phyloP scores from a whole-genome alignment of 768 basidiomycete genomes.

The Trametes cinnabarina region DNA sequence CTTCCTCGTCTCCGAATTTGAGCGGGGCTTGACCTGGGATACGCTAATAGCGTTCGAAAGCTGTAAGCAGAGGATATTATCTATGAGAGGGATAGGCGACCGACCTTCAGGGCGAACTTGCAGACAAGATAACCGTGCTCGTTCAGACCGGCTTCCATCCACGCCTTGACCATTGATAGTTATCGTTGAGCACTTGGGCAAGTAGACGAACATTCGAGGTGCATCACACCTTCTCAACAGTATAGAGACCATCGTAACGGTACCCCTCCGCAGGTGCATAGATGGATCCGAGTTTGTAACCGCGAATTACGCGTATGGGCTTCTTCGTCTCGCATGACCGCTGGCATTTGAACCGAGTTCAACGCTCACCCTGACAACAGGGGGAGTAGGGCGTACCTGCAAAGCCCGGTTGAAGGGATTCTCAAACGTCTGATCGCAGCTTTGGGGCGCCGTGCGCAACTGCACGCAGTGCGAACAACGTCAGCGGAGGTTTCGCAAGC shows the following conservation, averaged over 20 bases:
- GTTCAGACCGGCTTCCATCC: constrained; percentile 73
- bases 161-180: constrained; percentile 56
- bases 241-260: constrained; percentile 88
- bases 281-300: constrained; percentile 68
- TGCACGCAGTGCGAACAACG: constrained; percentile 27
- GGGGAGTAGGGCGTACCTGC: constrained; percentile 39
- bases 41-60: constrained; percentile 38
- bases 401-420: constrained; percentile 68
- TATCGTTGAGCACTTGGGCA: background rate
- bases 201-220: background rate
- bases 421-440: constrained; percentile 79
- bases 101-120: constrained; percentile 81
- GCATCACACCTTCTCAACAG: constrained; percentile 60
- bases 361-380: too few species aligned
- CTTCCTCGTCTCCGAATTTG: constrained; percentile 32
- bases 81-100: background rate
- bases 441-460: constrained; percentile 89
- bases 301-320: constrained; percentile 85
- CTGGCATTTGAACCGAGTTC: constrained; percentile 36
- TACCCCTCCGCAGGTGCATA: constrained; percentile 86
- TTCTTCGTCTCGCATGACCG: constrained; percentile 75
- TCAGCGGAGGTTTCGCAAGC: background rate
- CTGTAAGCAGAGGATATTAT: background rate
- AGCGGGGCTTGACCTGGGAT: constrained; percentile 55
- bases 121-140: constrained; percentile 74